Evolutionary conservation across 495 filamentous ascomycete species (phyloP).

Genomic region (Penicillium manginii): DNA sequence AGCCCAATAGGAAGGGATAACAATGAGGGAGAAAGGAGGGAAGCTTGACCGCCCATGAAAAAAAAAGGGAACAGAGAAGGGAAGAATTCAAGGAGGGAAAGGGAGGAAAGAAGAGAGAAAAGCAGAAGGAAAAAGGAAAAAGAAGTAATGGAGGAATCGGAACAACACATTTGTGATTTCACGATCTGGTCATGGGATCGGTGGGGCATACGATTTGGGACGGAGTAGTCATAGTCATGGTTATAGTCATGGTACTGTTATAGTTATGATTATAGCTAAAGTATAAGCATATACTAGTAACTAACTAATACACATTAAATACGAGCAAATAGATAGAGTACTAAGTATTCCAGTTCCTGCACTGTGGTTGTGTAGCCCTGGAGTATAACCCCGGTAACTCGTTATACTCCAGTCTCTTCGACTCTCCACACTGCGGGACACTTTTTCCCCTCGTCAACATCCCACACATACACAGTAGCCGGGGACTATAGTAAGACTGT

Average conservation of each 20-base stretch:
- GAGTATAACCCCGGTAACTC: too few relatives aligned
- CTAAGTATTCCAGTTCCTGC: too few relatives aligned
- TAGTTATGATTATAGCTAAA: not conserved
- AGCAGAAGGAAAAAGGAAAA: not conserved
- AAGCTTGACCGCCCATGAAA: constrained; percentile 1
- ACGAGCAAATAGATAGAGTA: too few relatives aligned
- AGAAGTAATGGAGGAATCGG: not conserved
- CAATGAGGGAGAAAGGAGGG: constrained; percentile 1
- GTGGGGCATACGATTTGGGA: not conserved
- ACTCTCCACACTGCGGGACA: too few relatives aligned
- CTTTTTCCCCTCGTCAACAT: too few relatives aligned
- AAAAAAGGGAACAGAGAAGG: not conserved
- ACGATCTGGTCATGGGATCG: not conserved
- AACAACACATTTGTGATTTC: not conserved
- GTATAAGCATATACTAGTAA: too few relatives aligned
- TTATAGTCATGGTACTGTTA: not conserved
- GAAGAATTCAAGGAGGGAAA: not conserved
- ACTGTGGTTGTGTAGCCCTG: too few relatives aligned
- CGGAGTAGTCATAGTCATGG: too few relatives aligned
- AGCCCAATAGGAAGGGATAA: constrained; percentile 27
- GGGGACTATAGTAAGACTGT: too few relatives aligned
- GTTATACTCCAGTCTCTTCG: too few relatives aligned
- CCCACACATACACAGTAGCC: too few relatives aligned
- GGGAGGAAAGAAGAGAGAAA: not conserved
- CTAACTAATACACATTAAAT: too few relatives aligned